Conservation (phyloP, 345 rosid genomes). For the Euphorbia pulcherrima region DNA sequence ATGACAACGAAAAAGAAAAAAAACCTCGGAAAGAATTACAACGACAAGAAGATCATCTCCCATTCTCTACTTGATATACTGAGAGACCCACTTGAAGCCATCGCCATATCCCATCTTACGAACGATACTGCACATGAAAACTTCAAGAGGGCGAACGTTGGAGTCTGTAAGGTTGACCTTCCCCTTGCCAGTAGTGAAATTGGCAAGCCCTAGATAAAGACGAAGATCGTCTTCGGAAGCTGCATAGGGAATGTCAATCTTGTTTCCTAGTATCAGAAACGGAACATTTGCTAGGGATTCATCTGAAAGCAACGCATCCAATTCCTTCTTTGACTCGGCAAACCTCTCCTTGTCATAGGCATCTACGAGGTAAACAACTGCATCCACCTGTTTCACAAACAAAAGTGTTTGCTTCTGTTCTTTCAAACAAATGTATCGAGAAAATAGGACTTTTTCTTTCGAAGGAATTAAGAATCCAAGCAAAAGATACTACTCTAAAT, state of each 20-base stretch:
- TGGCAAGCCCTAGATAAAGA: conserved; percentile 45
- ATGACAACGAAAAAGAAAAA: background rate
- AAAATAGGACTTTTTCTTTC: background rate
- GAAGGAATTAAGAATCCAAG: background rate
- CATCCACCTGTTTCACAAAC: conserved; percentile 39
- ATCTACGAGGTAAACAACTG: conserved; percentile 58
- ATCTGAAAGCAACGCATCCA: conserved; percentile 54
- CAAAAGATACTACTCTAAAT: background rate
- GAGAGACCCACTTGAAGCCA: conserved; percentile 67
- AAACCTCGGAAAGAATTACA: conserved; percentile 16
- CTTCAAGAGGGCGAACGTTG: conserved; percentile 45
- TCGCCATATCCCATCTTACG: conserved; percentile 66
- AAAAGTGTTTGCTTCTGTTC: background rate
- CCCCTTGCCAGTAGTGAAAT: conserved; percentile 55
- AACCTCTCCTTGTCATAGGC: conserved; percentile 60
- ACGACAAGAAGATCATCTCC: background rate
- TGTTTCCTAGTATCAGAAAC: conserved; percentile 55
- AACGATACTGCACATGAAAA: conserved; percentile 62
- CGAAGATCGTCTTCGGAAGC: conserved; percentile 55
- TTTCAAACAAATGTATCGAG: background rate
- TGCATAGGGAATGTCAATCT: conserved; percentile 54
- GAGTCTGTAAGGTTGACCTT: conserved; percentile 41
- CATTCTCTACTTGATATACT: conserved; percentile 50
- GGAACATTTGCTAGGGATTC: conserved; percentile 49
- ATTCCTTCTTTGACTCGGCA: conserved; percentile 52